phyloP scores from a whole-genome alignment of 352 stramenopile genomes.

The Saprolegnia parasitica region DNA sequence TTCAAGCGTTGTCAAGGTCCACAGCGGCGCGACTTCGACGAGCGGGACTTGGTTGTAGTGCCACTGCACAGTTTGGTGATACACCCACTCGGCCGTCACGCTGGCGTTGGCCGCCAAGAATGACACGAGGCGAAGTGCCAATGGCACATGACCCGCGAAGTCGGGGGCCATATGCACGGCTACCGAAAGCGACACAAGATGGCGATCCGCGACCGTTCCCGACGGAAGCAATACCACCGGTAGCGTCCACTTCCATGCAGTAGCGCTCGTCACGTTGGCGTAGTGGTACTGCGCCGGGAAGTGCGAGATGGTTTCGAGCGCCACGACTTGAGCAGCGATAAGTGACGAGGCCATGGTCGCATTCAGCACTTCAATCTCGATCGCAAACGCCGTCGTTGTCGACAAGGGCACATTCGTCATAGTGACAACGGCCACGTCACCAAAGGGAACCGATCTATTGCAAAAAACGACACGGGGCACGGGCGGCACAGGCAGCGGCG shows the following conservation, averaged over 20 bases:
- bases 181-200: neutral
- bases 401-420: neutral
- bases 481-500: neutral
- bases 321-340: neutral
- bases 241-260: neutral
- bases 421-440: neutral
- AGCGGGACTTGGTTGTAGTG: neutral
- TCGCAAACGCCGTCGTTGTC: neutral
- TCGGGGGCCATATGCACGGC: neutral
- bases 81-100: neutral
- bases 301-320: neutral
- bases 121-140: neutral
- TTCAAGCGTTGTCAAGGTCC: neutral
- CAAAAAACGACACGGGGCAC: neutral
- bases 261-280: neutral
- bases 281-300: neutral
- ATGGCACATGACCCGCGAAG: neutral
- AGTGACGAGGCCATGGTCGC: neutral
- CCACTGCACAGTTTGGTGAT: neutral
- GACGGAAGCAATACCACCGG: neutral
- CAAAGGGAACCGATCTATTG: neutral
- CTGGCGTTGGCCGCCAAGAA: neutral
- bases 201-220: neutral
- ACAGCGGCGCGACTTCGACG: neutral
- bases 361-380: neutral